A percentile compares a stretch with the other conserved stretches of the same genome.
Evolutionary conservation across 2,329 filamentous ascomycete genomes (phyloP).

Genomic region (Ceratocystiopsis minuta): DNA sequence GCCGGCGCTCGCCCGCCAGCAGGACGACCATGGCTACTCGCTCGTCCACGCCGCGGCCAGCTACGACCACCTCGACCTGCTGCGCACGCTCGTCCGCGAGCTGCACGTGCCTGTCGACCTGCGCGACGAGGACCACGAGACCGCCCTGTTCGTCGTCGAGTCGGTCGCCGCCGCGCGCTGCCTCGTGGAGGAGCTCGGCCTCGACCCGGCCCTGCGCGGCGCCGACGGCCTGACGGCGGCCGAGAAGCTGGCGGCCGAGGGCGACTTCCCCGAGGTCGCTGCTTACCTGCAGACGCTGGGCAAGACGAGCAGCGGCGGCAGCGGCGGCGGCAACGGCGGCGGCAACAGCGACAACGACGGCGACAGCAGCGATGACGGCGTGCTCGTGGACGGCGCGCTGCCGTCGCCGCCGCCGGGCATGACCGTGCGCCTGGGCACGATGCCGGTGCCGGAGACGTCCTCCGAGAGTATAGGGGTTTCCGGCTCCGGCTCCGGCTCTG

Average conservation of each 20-base stretch:
- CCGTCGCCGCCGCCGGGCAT: constrained; percentile 59
- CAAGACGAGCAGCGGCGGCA: constrained; percentile 1
- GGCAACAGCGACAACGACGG: neutral
- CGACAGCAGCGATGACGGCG: constrained; percentile 12
- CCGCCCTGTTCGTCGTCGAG: constrained; percentile 85
- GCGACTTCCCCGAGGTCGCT: constrained; percentile 57
- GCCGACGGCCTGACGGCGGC: constrained; percentile 61
- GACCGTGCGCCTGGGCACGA: constrained; percentile 57
- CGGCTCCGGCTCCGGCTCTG: neutral
- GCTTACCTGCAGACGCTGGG: constrained; percentile 41
- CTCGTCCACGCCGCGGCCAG: constrained; percentile 84
- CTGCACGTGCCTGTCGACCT: constrained; percentile 66
- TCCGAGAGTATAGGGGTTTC: constrained; percentile 24
- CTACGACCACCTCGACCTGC: constrained; percentile 70
- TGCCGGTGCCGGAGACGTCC: constrained; percentile 22
- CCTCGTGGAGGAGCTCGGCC: constrained; percentile 66
- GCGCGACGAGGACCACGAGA: constrained; percentile 80
- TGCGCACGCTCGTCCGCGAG: constrained; percentile 56
- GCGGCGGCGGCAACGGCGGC: constrained; percentile 9
- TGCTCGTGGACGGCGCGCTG: constrained; percentile 17
- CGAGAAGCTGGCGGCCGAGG: constrained; percentile 65
- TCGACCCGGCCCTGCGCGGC: constrained; percentile 48
- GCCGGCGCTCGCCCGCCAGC: constrained; percentile 56
- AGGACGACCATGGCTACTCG: constrained; percentile 88
- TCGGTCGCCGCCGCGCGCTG: constrained; percentile 58